phyloP scores from a whole-genome alignment of 1,284 basidiomycete genomes.

The Trichosporon coremiiforme region DNA sequence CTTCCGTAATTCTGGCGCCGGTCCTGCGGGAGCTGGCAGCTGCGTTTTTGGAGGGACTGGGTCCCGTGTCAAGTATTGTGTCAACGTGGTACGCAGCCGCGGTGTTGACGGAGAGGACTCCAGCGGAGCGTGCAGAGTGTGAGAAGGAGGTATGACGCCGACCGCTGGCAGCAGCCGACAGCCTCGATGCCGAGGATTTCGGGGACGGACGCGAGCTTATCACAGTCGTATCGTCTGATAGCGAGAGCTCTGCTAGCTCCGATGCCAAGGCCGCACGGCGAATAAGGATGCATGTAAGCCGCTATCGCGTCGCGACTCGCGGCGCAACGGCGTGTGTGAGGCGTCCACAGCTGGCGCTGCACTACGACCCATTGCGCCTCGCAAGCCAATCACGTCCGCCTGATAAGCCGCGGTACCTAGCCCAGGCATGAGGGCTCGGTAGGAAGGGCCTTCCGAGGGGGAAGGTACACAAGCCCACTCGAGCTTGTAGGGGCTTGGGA shows the following conservation, averaged over 20 bases:
- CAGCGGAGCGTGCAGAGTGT: background rate
- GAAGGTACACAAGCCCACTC: background rate
- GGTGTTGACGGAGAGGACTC: background rate
- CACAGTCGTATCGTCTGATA: background rate
- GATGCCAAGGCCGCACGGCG: background rate
- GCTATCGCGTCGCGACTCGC: background rate
- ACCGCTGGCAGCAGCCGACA: too few species aligned
- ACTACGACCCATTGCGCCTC: too few species aligned
- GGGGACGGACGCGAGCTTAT: background rate
- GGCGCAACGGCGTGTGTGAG: too few species aligned
- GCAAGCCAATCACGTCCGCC: background rate
- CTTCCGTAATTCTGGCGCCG: too few species aligned
- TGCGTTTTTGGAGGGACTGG: too few species aligned
- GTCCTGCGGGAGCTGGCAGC: too few species aligned
- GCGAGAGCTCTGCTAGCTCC: background rate
- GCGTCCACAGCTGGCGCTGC: too few species aligned
- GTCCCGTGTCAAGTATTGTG: background rate
- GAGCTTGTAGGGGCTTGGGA: background rate
- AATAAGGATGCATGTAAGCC: background rate
- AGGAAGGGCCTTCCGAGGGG: too few species aligned
- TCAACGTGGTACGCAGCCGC: background rate
- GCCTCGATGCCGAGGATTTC: too few species aligned
- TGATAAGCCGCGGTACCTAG: background rate
- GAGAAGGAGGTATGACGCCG: background rate
- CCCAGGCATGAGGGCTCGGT: background rate